Evolutionary conservation across 1,139 yeast genomes (phyloP).

Genomic region (Blastobotrys elegans): DNA sequence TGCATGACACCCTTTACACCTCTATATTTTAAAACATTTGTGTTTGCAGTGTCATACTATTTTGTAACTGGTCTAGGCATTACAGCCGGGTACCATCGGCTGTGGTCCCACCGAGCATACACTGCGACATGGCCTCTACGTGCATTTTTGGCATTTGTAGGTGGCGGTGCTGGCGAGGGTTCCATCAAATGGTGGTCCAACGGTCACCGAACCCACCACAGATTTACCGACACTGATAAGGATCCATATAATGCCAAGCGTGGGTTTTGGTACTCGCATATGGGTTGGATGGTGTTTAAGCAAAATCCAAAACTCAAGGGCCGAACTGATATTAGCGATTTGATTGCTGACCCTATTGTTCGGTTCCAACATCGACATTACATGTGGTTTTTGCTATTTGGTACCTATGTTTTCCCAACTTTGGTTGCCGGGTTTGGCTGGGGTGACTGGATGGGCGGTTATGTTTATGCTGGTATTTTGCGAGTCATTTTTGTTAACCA

Average conservation of each 20-base stretch:
- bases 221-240: constrained; percentile 93
- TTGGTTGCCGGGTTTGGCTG: constrained; percentile 72
- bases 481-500: constrained; percentile 87
- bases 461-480: constrained; percentile 82
- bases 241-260: constrained; percentile 97
- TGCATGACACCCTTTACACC: constrained; percentile 49
- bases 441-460: constrained; percentile 92
- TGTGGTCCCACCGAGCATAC: constrained; percentile 87
- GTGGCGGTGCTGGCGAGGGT: constrained; percentile 95
- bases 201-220: constrained; percentile 94
- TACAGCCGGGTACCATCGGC: constrained; percentile 91
- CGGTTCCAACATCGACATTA: constrained; percentile 93
- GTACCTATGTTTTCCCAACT: constrained; percentile 73
- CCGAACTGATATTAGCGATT: constrained; percentile 91
- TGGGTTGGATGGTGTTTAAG: constrained; percentile 95
- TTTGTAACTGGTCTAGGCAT: constrained; percentile 77
- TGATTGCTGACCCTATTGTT: constrained; percentile 85
- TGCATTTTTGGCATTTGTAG: constrained; percentile 72
- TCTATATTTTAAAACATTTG: constrained; percentile 55
- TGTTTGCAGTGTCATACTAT: constrained; percentile 61
- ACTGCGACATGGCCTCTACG: constrained; percentile 68
- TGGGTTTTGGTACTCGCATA: constrained; percentile 93
- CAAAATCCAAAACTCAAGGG: constrained; percentile 95
- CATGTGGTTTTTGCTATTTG: constrained; percentile 56
- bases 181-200: constrained; percentile 99